Conservation (phyloP, 2,329 filamentous ascomycete genomes). For the Rhinocladiella similis region DNA sequence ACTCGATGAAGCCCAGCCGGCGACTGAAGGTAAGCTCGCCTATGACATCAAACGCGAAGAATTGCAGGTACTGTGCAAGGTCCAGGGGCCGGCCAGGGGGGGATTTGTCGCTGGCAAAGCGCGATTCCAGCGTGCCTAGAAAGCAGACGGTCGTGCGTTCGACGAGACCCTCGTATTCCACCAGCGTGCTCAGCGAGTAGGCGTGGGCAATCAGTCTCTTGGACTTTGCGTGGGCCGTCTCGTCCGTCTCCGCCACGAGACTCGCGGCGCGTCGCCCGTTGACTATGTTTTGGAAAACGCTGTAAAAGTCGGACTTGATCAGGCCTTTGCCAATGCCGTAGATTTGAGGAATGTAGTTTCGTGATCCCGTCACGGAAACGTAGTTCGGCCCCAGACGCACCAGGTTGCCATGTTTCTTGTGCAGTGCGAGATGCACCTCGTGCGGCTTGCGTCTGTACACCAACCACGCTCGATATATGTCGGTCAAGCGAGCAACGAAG, state of each 20-base stretch:
- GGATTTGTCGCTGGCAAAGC: conserved; percentile 18
- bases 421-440: conserved; percentile 27
- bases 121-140: conserved; percentile 30
- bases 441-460: conserved; percentile 30
- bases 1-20: conserved; percentile 37
- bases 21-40: conserved; percentile 38
- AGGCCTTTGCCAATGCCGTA: conserved; percentile 29
- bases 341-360: conserved; percentile 25
- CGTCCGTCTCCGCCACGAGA: conserved; percentile 43
- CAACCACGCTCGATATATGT: conserved; percentile 31
- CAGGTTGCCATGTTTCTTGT: conserved; percentile 32
- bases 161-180: conserved; percentile 41
- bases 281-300: conserved; percentile 32
- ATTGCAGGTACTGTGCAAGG: conserved; percentile 37
- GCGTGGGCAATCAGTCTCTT: conserved; percentile 41
- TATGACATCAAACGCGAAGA: conserved; percentile 40
- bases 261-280: conserved; percentile 32
- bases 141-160: conserved; percentile 36
- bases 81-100: conserved; percentile 18
- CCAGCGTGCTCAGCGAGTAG: conserved; percentile 44
- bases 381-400: conserved; percentile 35
- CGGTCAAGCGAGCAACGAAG: conserved; percentile 29
- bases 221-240: conserved; percentile 42
- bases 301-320: conserved; percentile 33
- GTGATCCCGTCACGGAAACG: conserved; percentile 30